A percentile compares a stretch with the other conserved stretches of the same genome.
Conservation (phyloP, 139 green algal species). For the Coelastrella sp. region DNA sequence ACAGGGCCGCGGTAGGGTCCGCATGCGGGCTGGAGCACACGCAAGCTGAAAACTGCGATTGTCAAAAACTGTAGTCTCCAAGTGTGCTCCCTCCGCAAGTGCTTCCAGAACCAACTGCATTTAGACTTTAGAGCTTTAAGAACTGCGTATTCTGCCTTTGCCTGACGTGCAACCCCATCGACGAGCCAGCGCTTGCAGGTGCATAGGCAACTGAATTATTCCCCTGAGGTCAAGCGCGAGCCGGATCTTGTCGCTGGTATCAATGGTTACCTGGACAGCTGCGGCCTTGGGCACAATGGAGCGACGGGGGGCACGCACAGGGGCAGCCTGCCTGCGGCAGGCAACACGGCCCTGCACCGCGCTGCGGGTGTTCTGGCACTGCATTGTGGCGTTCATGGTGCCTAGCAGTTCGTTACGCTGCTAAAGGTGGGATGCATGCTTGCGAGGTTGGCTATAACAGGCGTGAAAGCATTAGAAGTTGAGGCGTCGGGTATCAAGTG, state of each 20-base stretch:
- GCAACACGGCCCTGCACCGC: conserved; percentile 20
- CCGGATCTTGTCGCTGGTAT: background rate
- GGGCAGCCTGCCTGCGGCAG: conserved; percentile 13
- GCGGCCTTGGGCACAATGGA: conserved; percentile 31
- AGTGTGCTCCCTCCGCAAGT: background rate
- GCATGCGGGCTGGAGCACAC: background rate
- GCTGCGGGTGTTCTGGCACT: conserved; percentile 16
- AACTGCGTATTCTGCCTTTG: background rate
- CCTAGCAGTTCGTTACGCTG: background rate
- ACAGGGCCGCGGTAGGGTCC: too few species aligned
- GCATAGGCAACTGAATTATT: background rate
- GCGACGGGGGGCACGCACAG: conserved; percentile 14
- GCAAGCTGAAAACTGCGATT: background rate
- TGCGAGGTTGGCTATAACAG: background rate
- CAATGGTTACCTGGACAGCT: conserved; percentile 1
- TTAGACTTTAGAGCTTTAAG: background rate
- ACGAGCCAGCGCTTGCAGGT: background rate
- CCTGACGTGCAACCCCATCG: background rate
- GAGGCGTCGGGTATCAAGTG: background rate
- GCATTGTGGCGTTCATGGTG: conserved; percentile 48
- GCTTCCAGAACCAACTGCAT: background rate
- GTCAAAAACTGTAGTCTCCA: background rate
- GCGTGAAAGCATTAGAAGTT: background rate
- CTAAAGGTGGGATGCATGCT: conserved; percentile 15
- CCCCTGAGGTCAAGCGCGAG: background rate